Evolutionary conservation across 23 red algal species (phyloP).

Genomic region (Gracilaria domingensis): DNA sequence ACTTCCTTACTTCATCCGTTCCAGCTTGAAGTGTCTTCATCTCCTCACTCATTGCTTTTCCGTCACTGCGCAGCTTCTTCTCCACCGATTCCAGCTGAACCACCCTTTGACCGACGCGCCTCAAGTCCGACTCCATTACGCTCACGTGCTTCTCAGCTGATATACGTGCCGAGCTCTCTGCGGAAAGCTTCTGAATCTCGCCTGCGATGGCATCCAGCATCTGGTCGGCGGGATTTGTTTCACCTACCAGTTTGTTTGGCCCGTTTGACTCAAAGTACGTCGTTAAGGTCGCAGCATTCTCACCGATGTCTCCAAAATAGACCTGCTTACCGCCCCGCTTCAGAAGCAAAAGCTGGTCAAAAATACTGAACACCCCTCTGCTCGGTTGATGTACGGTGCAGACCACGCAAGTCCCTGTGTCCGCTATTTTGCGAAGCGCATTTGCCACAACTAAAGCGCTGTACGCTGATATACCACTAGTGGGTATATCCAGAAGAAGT

Average conservation of each 20-base stretch:
- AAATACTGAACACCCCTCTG: conserved; percentile 90
- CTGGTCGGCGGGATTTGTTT: too few species aligned
- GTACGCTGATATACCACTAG: too few species aligned
- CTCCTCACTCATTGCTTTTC: background rate
- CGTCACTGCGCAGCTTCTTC: background rate
- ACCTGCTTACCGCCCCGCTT: conserved; percentile 68
- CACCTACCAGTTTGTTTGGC: conserved; percentile 39
- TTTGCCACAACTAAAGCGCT: too few species aligned
- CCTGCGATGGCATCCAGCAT: conserved; percentile 82
- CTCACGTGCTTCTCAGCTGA: too few species aligned
- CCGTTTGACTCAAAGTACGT: conserved; percentile 79
- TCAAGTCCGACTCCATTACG: background rate
- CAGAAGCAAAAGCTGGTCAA: conserved; percentile 84
- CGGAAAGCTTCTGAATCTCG: conserved; percentile 74
- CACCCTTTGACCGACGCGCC: background rate
- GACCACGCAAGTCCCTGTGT: too few species aligned
- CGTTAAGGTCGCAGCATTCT: conserved; percentile 33
- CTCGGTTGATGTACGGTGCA: too few species aligned
- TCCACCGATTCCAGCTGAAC: background rate
- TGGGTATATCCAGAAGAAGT: too few species aligned
- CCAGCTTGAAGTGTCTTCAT: background rate
- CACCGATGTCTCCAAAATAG: conserved; percentile 89
- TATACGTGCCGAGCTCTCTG: too few species aligned
- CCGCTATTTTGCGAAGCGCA: too few species aligned
- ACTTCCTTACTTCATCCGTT: background rate